Base-by-base conservation (phyloP, 805 yeast species). In the Lipomyces kockii region DNA sequence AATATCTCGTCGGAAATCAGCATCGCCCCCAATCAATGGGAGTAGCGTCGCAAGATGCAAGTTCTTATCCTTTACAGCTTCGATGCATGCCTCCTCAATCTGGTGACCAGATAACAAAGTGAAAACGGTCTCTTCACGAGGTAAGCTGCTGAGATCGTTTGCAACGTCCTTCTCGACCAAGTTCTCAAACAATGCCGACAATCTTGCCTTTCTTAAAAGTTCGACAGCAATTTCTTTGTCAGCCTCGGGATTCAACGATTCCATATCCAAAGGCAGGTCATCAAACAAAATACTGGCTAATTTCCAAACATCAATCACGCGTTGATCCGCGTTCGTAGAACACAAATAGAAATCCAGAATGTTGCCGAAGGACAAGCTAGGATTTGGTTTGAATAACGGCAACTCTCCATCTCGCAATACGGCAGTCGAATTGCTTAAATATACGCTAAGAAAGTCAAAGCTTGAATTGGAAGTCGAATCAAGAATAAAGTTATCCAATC, bases 21-120 rank as follows among this genome's bases (percentile, higher is more conserved):
- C 90, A 72, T 89, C 88, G 0, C 95, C 87, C 43, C 91, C 97
- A 7, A 89, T 76, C 55, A 90, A 79, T 0, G 97, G 83, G 12
- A 94, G 77, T 34, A 91, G 74, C 0, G 86, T 86, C 0, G 97
- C 87, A 22, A 94, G 77, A 76, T 93, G 97, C 4, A 84, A 78
- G 73, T 90, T 90, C 8, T 83, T 83, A 0, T 89, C 78, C n/a
- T 83, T 79, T 1, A 87, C 77, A 0, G 97, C 93, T 2, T 80
- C 67, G 37, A 81, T 80, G 5, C 88, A 81, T 0, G 98, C 98
- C 34, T 81, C 81, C 8, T 83, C 79, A 35, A 91, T 74, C 64
- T 88, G 85, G 63, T 89, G 87, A 3, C 84, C 80, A 39, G 75
- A 60, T n/a, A 81, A 67, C 12, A 72, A 67, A 17, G 58, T 54